These are phyloP conservation scores for Colletotrichum chrysophilum DNA, from an alignment of 2,329 filamentous ascomycete genomes.

Conservation along the genomic window DNA sequence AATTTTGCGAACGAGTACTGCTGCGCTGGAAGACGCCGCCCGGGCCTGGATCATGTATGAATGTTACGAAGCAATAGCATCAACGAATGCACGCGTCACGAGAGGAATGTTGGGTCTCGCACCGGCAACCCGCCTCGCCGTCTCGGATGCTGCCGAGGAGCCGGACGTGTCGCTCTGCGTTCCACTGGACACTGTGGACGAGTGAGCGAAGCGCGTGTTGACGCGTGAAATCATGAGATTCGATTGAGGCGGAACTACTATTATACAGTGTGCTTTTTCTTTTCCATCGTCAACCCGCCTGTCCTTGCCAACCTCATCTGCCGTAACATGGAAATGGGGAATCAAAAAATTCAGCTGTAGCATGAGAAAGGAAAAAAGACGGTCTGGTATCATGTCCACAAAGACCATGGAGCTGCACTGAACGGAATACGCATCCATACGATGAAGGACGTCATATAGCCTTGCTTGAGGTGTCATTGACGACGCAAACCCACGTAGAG, in stretches of 20 bases:
- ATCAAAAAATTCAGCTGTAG: constrained; percentile 26
- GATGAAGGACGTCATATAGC: not conserved
- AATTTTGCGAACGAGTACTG: not conserved
- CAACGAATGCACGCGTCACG: not conserved
- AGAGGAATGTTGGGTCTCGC: not conserved
- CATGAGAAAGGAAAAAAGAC: not conserved
- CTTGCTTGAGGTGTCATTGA: not conserved
- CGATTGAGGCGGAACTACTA: constrained; percentile 8
- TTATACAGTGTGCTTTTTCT: constrained; percentile 14
- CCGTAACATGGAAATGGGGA: constrained; percentile 27
- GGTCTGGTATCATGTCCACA: constrained; percentile 5
- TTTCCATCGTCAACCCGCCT: not conserved
- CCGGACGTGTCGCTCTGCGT: not conserved
- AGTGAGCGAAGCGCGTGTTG: not conserved
- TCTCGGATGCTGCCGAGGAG: not conserved
- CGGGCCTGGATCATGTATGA: not conserved
- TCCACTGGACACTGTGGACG: not conserved
- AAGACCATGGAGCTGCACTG: not conserved
- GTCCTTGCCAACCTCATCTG: not conserved
- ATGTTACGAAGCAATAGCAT: not conserved
- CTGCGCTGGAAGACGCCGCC: not conserved
- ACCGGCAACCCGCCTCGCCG: not conserved
- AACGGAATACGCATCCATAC: not conserved
- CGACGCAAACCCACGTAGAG: not conserved
- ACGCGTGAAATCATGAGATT: not conserved